These are phyloP conservation scores for Auricularia sp. DNA, from an alignment of 768 basidiomycete genomes.

Conservation along the genomic window DNA sequence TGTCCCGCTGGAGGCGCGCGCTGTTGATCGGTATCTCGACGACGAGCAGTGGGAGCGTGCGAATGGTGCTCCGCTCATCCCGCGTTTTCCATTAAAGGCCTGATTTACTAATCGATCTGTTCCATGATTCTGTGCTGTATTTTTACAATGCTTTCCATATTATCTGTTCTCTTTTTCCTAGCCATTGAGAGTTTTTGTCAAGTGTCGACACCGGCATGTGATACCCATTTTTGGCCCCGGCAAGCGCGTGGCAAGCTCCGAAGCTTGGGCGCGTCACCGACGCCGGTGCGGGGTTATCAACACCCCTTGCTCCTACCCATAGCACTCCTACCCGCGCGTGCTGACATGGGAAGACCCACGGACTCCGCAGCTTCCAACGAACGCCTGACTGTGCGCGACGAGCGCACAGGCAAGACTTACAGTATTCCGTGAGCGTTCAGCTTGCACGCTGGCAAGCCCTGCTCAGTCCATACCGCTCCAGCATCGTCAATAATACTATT, in stretches of 20 bases:
- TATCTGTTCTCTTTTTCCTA: too few relatives aligned
- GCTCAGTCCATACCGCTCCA: constrained; percentile 16
- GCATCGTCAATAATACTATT: constrained; percentile 73
- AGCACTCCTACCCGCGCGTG: background rate
- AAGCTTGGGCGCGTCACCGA: too few relatives aligned
- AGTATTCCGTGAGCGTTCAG: constrained; percentile 48
- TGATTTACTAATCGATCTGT: background rate
- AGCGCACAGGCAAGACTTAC: constrained; percentile 74
- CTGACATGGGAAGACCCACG: background rate
- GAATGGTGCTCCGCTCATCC: background rate
- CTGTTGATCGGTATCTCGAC: constrained; percentile 50
- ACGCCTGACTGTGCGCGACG: constrained; percentile 61
- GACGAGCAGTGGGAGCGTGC: constrained; percentile 57
- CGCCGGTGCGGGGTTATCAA: too few relatives aligned
- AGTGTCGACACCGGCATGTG: too few relatives aligned
- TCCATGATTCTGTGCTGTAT: too few relatives aligned
- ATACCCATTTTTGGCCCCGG: too few relatives aligned
- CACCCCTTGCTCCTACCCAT: background rate
- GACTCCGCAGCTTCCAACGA: constrained; percentile 8
- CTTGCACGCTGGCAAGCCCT: background rate
- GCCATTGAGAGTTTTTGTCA: too few relatives aligned
- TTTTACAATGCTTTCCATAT: too few relatives aligned
- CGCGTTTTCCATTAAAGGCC: background rate
- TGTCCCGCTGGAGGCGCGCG: constrained; percentile 33
- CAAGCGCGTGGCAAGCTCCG: too few relatives aligned